Evolutionary conservation across 495 filamentous ascomycete species (phyloP).

Genomic region (Aspergillus cavernicola): DNA sequence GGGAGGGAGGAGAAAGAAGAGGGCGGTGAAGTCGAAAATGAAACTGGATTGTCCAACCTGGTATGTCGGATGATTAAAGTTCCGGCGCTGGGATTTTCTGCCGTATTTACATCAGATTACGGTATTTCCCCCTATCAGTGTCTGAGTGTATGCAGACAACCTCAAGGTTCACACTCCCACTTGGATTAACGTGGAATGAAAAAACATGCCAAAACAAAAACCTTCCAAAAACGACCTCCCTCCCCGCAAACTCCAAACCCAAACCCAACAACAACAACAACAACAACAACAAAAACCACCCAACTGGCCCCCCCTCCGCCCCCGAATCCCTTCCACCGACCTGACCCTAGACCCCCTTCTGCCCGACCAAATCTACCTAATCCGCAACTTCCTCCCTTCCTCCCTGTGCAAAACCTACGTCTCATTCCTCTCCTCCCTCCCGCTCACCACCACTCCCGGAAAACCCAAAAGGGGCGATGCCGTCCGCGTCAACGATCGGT

Average conservation of each 20-base stretch:
- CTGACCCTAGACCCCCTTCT: slow-evolving; percentile 58
- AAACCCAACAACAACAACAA: no score
- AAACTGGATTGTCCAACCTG: slow-evolving; percentile 1
- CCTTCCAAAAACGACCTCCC: slow-evolving; percentile 20
- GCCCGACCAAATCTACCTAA: slow-evolving; percentile 66
- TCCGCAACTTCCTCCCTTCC: slow-evolving; percentile 75
- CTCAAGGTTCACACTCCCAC: no score
- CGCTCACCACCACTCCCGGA: slow-evolving; percentile 76
- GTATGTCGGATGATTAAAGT: slow-evolving; percentile 16
- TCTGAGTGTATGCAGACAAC: no score
- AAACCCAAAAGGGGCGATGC: slow-evolving; percentile 84
- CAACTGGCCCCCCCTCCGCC: slow-evolving; percentile 76
- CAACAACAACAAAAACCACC: slow-evolving; percentile 15
- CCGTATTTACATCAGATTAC: slow-evolving; percentile 1
- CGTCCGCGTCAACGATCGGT: slow-evolving; percentile 85
- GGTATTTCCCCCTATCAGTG: no score
- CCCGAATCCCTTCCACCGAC: slow-evolving; percentile 63
- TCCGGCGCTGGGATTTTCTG: slow-evolving; percentile 27
- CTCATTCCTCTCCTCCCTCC: slow-evolving; percentile 68
- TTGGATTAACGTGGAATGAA: no score
- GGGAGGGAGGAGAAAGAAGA: slow-evolving; percentile 25
- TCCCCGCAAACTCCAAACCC: slow-evolving; percentile 16
- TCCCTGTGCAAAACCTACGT: slow-evolving; percentile 78
- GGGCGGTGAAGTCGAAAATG: slow-evolving; percentile 27
- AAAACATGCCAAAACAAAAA: slow-evolving; percentile 15